phyloP scores from a whole-genome alignment of 805 yeast species.

The Yamadazyma nakazawae region DNA sequence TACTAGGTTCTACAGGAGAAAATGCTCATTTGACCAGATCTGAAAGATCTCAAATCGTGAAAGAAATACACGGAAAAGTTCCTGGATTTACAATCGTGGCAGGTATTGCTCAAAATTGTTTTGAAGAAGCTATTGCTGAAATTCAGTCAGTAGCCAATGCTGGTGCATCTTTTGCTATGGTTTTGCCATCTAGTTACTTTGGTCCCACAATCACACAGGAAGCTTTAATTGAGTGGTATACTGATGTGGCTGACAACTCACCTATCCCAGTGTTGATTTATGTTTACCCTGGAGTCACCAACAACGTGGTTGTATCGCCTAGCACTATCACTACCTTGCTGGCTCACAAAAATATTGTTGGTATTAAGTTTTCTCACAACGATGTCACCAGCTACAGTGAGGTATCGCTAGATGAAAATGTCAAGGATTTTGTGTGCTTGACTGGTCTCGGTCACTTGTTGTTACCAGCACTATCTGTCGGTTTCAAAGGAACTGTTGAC shows the following conservation, averaged over 20 bases:
- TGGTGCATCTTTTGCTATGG: slow-evolving; percentile 39
- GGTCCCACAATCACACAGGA: slow-evolving; percentile 44
- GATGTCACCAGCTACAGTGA: slow-evolving; percentile 47
- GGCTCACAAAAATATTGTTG: slow-evolving; percentile 46
- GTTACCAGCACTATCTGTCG: slow-evolving; percentile 45
- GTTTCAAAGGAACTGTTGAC: slow-evolving; percentile 51
- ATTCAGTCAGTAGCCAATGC: slow-evolving; percentile 31
- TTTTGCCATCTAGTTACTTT: slow-evolving; percentile 47
- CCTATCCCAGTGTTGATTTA: slow-evolving; percentile 44
- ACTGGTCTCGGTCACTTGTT: slow-evolving; percentile 53
- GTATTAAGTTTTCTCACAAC: slow-evolving; percentile 51
- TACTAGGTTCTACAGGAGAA: slow-evolving; percentile 57
- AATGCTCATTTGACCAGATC: slow-evolving; percentile 46
- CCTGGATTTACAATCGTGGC: slow-evolving; percentile 43
- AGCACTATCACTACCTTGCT: slow-evolving; percentile 40
- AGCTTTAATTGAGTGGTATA: slow-evolving; percentile 46
- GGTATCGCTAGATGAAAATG: slow-evolving; percentile 41
- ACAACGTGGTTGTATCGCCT: slow-evolving; percentile 36
- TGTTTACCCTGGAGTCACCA: slow-evolving; percentile 51
- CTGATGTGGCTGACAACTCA: slow-evolving; percentile 41
- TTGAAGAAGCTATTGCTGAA: slow-evolving; percentile 44
- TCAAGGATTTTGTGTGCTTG: slow-evolving; percentile 42
- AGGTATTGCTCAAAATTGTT: slow-evolving; percentile 47
- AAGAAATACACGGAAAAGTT: slow-evolving; percentile 32
- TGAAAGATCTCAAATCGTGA: slow-evolving; percentile 40